Percentiles rank a stretch among this genome's conserved stretches.
Evolutionary conservation across 176 grass and related monocot genomes (phyloP).

Genomic region (Guadua angustifolia): DNA sequence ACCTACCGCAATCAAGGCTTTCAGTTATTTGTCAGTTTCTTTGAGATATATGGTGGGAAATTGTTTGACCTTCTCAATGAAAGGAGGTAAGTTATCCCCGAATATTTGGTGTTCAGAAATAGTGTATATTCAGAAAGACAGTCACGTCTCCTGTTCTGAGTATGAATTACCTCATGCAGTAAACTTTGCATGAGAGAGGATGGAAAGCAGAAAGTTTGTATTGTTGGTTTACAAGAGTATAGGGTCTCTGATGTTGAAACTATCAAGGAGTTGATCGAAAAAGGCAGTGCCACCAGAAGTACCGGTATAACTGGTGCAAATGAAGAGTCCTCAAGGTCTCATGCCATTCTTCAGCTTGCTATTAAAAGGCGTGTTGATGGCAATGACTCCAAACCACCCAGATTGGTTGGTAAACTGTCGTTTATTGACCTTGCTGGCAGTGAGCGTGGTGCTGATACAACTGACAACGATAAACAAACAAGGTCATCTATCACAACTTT

Average conservation of each 20-base stretch:
- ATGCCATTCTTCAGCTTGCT: slow-evolving; percentile 99
- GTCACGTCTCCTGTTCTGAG: slow-evolving; percentile 16
- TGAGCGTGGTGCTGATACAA: slow-evolving; percentile 98
- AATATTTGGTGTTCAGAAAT: slow-evolving; percentile 8
- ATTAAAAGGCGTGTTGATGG: slow-evolving; percentile 87
- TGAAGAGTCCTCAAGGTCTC: slow-evolving; percentile 95
- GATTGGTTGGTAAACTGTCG: slow-evolving; percentile 79
- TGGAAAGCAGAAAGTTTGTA: slow-evolving; percentile 98
- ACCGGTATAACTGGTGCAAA: slow-evolving; percentile 96
- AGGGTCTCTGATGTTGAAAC: slow-evolving; percentile 85
- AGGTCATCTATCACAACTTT: slow-evolving; percentile 55
- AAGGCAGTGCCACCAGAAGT: slow-evolving; percentile 91
- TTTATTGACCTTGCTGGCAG: slow-evolving; percentile 99
- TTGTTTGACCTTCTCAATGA: slow-evolving; percentile 97
- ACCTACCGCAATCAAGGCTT: slow-evolving; percentile 91
- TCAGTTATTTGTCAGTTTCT: slow-evolving; percentile 94
- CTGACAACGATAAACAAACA: slow-evolving; percentile 98
- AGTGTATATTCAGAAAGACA: slow-evolving; percentile 5
- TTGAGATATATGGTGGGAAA: slow-evolving; percentile 99
- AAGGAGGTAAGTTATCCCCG: slow-evolving; percentile 61
- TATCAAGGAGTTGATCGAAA: slow-evolving; percentile 91
- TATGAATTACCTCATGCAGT: slow-evolving; percentile 49
- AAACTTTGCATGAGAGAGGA: slow-evolving; percentile 99
- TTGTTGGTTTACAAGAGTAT: slow-evolving; percentile 94
- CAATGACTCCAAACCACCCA: slow-evolving; percentile 72